Conservation (phyloP, 805 yeast genomes). For the Ascoidea rubescens region DNA sequence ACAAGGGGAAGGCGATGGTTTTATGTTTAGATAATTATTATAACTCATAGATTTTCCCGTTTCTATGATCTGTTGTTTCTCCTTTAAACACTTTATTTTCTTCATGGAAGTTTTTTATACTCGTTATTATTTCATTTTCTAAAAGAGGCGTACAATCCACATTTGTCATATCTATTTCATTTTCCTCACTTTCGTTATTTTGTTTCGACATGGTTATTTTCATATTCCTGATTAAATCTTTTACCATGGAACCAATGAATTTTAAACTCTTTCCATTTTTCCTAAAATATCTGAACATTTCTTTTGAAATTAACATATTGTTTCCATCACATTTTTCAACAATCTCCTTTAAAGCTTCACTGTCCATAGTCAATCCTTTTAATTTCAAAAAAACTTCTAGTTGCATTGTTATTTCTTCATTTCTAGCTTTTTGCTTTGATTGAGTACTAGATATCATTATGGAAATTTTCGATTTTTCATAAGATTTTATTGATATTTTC, state of each 20-base stretch:
- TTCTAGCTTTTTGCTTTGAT: constrained; percentile 22
- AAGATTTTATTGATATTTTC: constrained; percentile 23
- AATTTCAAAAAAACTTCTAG: constrained; percentile 29
- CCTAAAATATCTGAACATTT: constrained; percentile 27
- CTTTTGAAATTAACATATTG: constrained; percentile 23
- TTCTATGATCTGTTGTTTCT: no score
- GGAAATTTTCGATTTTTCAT: constrained; percentile 25
- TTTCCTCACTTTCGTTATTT: no score
- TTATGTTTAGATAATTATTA: no score
- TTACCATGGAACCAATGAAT: constrained; percentile 20
- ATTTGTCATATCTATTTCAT: no score
- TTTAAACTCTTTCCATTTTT: constrained; percentile 26
- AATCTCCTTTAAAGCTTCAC: constrained; percentile 23
- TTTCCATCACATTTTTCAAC: constrained; percentile 24
- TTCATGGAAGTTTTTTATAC: no score
- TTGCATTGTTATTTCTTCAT: constrained; percentile 23
- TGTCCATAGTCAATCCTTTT: constrained; percentile 32
- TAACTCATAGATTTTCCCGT: no score
- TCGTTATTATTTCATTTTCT: no score
- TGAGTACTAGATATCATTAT: constrained; percentile 22
- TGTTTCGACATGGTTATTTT: no score
- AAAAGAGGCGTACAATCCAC: no score
- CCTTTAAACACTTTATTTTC: no score
- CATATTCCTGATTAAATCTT: no score
- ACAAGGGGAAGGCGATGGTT: no score